Evolutionary conservation across 2,329 filamentous ascomycete species (phyloP).

Genomic region (Arthrobotrys megalospora): DNA sequence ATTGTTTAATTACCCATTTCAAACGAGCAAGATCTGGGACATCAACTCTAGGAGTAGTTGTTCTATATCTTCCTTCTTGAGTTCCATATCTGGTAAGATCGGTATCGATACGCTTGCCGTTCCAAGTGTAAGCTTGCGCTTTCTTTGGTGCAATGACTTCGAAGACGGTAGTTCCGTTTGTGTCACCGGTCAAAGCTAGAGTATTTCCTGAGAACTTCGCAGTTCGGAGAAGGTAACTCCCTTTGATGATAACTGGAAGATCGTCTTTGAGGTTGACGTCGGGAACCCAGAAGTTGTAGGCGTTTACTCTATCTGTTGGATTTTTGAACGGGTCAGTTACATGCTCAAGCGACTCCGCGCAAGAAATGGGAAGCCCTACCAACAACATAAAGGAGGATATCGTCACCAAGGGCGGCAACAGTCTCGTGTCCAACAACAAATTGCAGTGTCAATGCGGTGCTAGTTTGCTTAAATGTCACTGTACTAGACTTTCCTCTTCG

Average conservation of each 20-base stretch:
- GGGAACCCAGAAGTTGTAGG: slow-evolving; percentile 79
- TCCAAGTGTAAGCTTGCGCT: slow-evolving; percentile 75
- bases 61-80: slow-evolving; percentile 72
- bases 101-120: slow-evolving; percentile 70
- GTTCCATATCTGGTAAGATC: slow-evolving; percentile 69
- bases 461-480: slow-evolving; percentile 65
- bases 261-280: slow-evolving; percentile 68
- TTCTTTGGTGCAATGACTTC: slow-evolving; percentile 76
- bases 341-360: neutral
- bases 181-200: slow-evolving; percentile 78
- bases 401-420: slow-evolving; percentile 70
- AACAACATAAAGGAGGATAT: slow-evolving; percentile 73
- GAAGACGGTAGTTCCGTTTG: slow-evolving; percentile 78
- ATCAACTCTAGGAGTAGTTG: slow-evolving; percentile 70
- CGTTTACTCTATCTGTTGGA: slow-evolving; percentile 71
- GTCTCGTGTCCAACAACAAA: slow-evolving; percentile 68
- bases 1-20: slow-evolving; percentile 69
- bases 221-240: slow-evolving; percentile 76
- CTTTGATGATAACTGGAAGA: slow-evolving; percentile 73
- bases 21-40: slow-evolving; percentile 75
- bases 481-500: slow-evolving; percentile 67
- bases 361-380: slow-evolving; percentile 67
- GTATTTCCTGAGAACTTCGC: slow-evolving; percentile 73
- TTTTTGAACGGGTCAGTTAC: slow-evolving; percentile 68
- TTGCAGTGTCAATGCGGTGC: slow-evolving; percentile 65